Conservation (phyloP, 306 rosid species). For the Mucuna pruriens region DNA sequence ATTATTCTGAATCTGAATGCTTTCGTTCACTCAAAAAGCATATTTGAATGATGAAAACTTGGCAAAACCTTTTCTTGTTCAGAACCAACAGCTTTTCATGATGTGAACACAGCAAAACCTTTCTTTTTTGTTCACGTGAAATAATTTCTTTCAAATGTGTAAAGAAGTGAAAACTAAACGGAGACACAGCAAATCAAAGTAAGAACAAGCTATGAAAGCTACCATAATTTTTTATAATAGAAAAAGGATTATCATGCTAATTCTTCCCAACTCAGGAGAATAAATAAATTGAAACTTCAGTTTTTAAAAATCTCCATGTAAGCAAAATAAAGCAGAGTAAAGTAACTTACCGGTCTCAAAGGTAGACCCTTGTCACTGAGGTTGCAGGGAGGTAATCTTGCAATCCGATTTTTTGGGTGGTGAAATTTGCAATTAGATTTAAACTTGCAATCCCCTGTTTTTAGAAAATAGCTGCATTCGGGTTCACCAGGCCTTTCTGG, state of each 20-base stretch:
- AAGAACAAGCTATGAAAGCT: background rate
- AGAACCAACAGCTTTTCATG: background rate
- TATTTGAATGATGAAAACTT: background rate
- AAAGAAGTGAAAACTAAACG: background rate
- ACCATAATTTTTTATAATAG: background rate
- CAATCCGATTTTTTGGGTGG: conserved; percentile 74
- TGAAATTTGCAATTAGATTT: conserved; percentile 82
- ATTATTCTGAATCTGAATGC: background rate
- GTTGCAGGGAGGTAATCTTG: conserved; percentile 50
- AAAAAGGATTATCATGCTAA: background rate
- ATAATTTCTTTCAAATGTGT: background rate
- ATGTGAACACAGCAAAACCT: background rate
- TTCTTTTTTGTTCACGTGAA: background rate
- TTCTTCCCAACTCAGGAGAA: background rate
- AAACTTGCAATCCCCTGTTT: conserved; percentile 89
- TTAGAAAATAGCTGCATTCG: conserved; percentile 79
- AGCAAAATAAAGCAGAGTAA: background rate
- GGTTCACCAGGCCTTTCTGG: conserved; percentile 97
- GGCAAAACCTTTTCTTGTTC: background rate
- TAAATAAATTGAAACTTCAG: background rate
- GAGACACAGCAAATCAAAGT: background rate
- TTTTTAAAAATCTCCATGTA: background rate
- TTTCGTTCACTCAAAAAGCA: background rate
- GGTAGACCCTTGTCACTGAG: conserved; percentile 92
- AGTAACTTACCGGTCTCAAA: conserved; percentile 79